These are phyloP conservation scores for Didymella exigua DNA, from an alignment of 2,329 filamentous ascomycete genomes.

Conservation along the genomic window DNA sequence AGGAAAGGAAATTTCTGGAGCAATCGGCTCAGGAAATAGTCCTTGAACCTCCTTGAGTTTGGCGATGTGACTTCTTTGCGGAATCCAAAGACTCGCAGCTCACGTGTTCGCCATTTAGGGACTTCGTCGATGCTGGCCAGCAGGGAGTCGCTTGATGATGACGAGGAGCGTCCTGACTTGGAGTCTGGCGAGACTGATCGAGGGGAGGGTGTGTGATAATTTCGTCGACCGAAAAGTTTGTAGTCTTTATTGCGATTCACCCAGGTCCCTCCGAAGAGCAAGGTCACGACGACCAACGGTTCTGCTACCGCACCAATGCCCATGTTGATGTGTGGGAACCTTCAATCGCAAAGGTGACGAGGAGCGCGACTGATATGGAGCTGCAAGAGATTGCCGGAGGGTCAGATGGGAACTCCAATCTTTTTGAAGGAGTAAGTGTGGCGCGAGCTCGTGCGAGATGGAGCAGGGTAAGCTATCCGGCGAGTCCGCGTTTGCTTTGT, in stretches of 20 bases:
- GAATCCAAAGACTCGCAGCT: slow-evolving; percentile 55
- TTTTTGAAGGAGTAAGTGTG: background rate
- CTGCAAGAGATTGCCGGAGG: background rate
- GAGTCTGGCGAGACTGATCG: slow-evolving; percentile 48
- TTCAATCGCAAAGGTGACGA: background rate
- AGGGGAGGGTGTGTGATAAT: slow-evolving; percentile 29
- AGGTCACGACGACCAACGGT: slow-evolving; percentile 64
- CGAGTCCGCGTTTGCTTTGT: background rate
- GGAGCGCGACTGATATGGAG: background rate
- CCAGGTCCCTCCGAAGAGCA: slow-evolving; percentile 67
- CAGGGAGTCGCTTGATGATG: slow-evolving; percentile 52
- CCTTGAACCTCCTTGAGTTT: slow-evolving; percentile 65
- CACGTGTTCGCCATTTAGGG: slow-evolving; percentile 57
- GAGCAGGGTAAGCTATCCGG: background rate
- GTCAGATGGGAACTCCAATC: background rate
- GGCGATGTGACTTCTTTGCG: slow-evolving; percentile 61
- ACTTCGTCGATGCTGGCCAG: slow-evolving; percentile 48
- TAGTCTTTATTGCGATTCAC: slow-evolving; percentile 61
- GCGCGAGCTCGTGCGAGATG: background rate
- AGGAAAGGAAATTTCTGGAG: slow-evolving; percentile 73
- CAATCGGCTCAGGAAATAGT: slow-evolving; percentile 66
- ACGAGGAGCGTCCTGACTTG: slow-evolving; percentile 50
- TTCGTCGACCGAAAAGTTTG: slow-evolving; percentile 40
- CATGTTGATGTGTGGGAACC: slow-evolving; percentile 46
- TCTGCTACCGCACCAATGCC: slow-evolving; percentile 64